Percentiles rank a stretch among this genome's conserved stretches.
Conservation (phyloP, 257 asterid species). For the Hygrophila difformis region DNA sequence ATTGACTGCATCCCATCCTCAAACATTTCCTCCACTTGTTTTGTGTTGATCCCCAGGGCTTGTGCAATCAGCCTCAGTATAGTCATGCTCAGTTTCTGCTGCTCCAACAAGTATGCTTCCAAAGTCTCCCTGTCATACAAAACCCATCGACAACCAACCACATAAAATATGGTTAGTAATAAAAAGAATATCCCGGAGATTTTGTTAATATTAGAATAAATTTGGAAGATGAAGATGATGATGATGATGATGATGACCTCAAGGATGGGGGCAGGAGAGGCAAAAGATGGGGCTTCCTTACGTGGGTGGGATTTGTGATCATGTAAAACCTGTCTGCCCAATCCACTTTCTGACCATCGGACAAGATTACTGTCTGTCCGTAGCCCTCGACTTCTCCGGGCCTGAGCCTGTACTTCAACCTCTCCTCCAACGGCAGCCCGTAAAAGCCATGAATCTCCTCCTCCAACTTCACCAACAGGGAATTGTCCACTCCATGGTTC, state of each 20-base stretch:
- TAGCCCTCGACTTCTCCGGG: slow-evolving; percentile 58
- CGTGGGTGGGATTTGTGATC: slow-evolving; percentile 35
- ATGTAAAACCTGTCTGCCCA: slow-evolving; percentile 62
- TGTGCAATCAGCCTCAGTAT: slow-evolving; percentile 26
- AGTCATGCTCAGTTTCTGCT: slow-evolving; percentile 29
- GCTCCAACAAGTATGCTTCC: slow-evolving; percentile 36
- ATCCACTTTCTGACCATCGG: slow-evolving; percentile 35
- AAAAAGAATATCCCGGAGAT: too few species aligned
- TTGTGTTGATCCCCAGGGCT: slow-evolving; percentile 25
- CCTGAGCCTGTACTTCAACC: slow-evolving; percentile 24
- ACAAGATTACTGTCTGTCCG: slow-evolving; percentile 26
- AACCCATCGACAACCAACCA: neutral
- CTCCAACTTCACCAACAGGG: slow-evolving; percentile 41
- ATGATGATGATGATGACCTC: slow-evolving; percentile 23
- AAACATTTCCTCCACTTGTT: slow-evolving; percentile 31
- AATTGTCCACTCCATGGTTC: slow-evolving; percentile 46
- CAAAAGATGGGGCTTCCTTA: slow-evolving; percentile 47
- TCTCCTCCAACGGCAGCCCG: slow-evolving; percentile 50
- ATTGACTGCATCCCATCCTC: slow-evolving; percentile 55
- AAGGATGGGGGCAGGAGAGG: slow-evolving; percentile 48
- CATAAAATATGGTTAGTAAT: too few species aligned
- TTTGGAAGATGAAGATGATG: too few species aligned
- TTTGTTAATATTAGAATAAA: too few species aligned
- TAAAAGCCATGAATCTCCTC: slow-evolving; percentile 46
- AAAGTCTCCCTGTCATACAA: slow-evolving; percentile 36